A percentile compares a stretch with the other conserved stretches of the same genome.
Conservation (phyloP, 2,329 filamentous ascomycete genomes). For the Epichloe festucae region DNA sequence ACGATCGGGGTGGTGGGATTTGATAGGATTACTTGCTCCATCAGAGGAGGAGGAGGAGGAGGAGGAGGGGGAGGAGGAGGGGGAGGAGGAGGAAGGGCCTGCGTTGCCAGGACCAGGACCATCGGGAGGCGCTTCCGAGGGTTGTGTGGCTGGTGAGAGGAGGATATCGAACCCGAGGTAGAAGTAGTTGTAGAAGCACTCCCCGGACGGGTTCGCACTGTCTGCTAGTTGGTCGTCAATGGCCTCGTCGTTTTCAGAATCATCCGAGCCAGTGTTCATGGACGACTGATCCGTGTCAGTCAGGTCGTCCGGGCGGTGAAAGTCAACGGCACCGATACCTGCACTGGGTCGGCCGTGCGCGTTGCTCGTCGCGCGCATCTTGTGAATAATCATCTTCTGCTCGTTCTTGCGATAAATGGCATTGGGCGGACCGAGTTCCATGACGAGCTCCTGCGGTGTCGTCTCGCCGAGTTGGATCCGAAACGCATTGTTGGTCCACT, state of each 20-base stretch:
- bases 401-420: conserved; percentile 89
- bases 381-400: conserved; percentile 76
- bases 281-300: conserved; percentile 68
- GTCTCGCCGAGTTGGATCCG: conserved; percentile 73
- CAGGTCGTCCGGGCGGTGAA: conserved; percentile 39
- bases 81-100: neutral
- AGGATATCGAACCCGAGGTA: conserved; percentile 88
- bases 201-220: conserved; percentile 41
- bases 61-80: neutral
- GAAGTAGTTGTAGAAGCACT: conserved; percentile 97
- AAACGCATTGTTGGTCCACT: conserved; percentile 52
- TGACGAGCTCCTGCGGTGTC: conserved; percentile 80
- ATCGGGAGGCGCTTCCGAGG: conserved; percentile 47
- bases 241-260: conserved; percentile 45
- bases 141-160: conserved; percentile 60
- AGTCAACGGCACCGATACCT: conserved; percentile 26
- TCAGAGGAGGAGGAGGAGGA: conserved; percentile 7
- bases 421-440: conserved; percentile 84
- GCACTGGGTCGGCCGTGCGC: conserved; percentile 32
- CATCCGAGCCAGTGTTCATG: conserved; percentile 56
- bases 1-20: conserved; percentile 40
- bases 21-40: conserved; percentile 20
- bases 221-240: conserved; percentile 44
- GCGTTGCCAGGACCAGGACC: conserved; percentile 4
- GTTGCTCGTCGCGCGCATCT: conserved; percentile 41